Evolutionary conservation across 257 asterid species (phyloP).

Genomic region (Petrea volubilis): DNA sequence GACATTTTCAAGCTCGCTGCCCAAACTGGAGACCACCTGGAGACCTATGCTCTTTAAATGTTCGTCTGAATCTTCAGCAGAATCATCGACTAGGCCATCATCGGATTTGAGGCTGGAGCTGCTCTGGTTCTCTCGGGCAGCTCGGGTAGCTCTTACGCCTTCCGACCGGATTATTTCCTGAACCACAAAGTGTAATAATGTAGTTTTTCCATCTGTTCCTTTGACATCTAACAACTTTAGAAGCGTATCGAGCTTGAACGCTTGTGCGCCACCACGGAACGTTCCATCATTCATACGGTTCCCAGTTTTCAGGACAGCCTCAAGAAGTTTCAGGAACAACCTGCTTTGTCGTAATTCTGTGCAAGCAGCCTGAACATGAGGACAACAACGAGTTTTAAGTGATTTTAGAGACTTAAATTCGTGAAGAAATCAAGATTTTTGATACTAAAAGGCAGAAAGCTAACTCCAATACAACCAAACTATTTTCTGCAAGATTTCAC

Average conservation of each 20-base stretch:
- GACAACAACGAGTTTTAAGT: background rate
- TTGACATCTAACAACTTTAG: constrained; percentile 79
- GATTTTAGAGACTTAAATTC: background rate
- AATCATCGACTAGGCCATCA: constrained; percentile 41
- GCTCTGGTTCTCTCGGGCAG: constrained; percentile 45
- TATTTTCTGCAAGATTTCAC: background rate
- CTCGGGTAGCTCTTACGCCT: constrained; percentile 78
- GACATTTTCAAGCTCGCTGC: constrained; percentile 73
- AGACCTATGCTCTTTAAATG: constrained; percentile 60
- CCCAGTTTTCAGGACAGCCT: constrained; percentile 97
- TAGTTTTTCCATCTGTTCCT: constrained; percentile 93
- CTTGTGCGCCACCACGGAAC: constrained; percentile 93
- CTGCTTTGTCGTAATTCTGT: constrained; percentile 77
- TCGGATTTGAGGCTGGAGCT: constrained; percentile 49
- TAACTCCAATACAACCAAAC: background rate
- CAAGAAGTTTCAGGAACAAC: constrained; percentile 83
- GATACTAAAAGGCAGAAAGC: background rate
- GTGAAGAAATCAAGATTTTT: no score
- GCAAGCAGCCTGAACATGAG: constrained; percentile 76
- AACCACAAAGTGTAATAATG: constrained; percentile 83
- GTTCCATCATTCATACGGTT: constrained; percentile 97
- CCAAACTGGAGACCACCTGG: constrained; percentile 64
- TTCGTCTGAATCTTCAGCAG: constrained; percentile 50
- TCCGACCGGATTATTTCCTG: constrained; percentile 88
- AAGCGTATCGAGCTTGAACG: constrained; percentile 91